Conservation (phyloP, 768 basidiomycete species). For the Hericium alpestre region DNA sequence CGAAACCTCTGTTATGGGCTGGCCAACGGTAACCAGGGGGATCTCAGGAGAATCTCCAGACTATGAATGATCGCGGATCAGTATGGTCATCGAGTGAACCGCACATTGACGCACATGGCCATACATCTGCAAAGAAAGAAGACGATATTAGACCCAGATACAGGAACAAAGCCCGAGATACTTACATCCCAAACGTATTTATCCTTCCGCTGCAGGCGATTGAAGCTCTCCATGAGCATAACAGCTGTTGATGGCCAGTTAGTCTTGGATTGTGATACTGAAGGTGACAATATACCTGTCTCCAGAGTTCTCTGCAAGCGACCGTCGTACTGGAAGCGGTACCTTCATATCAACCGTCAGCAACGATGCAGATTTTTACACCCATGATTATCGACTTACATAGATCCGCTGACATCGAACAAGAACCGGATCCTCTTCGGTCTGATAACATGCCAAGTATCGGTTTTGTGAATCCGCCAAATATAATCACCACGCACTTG, state of each 20-base stretch:
- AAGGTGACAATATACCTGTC: slow-evolving; percentile 34
- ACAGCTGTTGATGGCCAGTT: slow-evolving; percentile 32
- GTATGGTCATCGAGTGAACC: no score
- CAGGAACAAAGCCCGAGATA: slow-evolving; percentile 4
- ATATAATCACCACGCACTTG: slow-evolving; percentile 31
- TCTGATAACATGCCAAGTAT: slow-evolving; percentile 21
- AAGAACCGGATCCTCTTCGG: slow-evolving; percentile 61
- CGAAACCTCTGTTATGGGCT: slow-evolving; percentile 40
- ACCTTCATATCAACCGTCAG: slow-evolving; percentile 27
- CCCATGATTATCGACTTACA: slow-evolving; percentile 26
- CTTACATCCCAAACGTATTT: slow-evolving; percentile 73
- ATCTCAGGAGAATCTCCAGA: slow-evolving; percentile 57
- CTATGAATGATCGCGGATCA: slow-evolving; percentile 18
- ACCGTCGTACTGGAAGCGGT: slow-evolving; percentile 66
- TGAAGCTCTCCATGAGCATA: slow-evolving; percentile 68
- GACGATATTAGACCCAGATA: neutral
- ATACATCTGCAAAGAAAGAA: slow-evolving; percentile 34
- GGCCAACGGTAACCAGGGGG: slow-evolving; percentile 36
- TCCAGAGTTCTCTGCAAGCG: slow-evolving; percentile 53
- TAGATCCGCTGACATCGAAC: slow-evolving; percentile 62
- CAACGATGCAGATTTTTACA: neutral
- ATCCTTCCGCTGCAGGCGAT: slow-evolving; percentile 49
- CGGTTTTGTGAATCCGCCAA: neutral
- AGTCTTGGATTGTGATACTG: neutral
- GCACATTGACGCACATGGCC: slow-evolving; percentile 41